These are phyloP conservation scores for Mycogone perniciosa DNA, from an alignment of 2,329 filamentous ascomycete species.

Conservation along the genomic window DNA sequence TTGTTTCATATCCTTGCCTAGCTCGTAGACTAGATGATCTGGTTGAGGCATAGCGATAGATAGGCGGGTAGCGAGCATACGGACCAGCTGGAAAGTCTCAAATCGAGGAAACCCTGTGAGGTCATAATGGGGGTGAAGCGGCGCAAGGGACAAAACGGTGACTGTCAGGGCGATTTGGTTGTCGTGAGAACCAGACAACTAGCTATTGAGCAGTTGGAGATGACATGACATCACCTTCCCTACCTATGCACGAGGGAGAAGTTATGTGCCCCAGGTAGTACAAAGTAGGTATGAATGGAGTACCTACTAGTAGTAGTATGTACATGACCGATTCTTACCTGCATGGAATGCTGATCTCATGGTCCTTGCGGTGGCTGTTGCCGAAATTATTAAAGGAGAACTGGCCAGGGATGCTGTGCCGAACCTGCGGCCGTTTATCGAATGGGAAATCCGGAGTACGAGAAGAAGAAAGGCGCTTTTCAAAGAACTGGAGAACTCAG, in stretches of 20 bases:
- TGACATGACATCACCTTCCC: too few species aligned
- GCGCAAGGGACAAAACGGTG: too few species aligned
- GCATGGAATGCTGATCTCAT: not conserved
- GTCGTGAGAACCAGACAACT: not conserved
- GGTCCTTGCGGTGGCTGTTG: not conserved
- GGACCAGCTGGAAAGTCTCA: too few species aligned
- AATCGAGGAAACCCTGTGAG: not conserved
- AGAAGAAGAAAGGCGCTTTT: not conserved
- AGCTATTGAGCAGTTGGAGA: not conserved
- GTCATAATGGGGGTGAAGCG: not conserved
- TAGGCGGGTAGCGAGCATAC: not conserved
- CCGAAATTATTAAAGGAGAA: not conserved
- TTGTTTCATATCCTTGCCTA: not conserved
- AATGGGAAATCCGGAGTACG: not conserved
- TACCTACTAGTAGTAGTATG: too few species aligned
- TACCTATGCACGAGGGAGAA: too few species aligned
- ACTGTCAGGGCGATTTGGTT: not conserved
- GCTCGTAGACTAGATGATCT: not conserved
- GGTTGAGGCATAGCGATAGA: not conserved
- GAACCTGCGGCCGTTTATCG: not conserved
- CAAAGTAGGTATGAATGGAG: too few species aligned
- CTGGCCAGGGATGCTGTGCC: not conserved
- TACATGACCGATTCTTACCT: not conserved
- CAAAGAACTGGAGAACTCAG: too few species aligned
- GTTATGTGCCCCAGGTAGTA: not conserved